Conservation (phyloP, 768 basidiomycete genomes). For the Termitomyces sp. region DNA sequence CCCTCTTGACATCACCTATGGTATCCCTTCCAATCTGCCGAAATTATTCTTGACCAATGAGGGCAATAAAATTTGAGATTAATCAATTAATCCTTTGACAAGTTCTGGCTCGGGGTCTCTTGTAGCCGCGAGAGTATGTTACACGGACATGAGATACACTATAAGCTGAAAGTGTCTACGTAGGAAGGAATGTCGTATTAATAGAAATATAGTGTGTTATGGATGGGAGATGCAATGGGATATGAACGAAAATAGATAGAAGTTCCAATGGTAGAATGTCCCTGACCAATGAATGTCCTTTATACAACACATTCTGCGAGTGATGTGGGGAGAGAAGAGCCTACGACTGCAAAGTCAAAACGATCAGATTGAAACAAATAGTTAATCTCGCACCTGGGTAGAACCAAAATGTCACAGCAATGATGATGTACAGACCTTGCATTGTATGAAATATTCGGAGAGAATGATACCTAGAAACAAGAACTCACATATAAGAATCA, state of each 20-base stretch:
- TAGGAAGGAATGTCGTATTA: not conserved
- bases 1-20: not conserved
- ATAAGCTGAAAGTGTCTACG: not conserved
- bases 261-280: not conserved
- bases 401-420: slow-evolving; percentile 75
- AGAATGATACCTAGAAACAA: not conserved
- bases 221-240: not conserved
- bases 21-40: not conserved
- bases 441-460: not conserved
- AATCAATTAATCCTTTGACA: not conserved
- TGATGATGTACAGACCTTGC: slow-evolving; percentile 64
- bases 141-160: not conserved
- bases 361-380: not conserved
- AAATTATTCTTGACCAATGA: not conserved
- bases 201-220: not conserved
- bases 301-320: slow-evolving; percentile 13
- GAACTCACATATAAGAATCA: slow-evolving; percentile 24
- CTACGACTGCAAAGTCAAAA: slow-evolving; percentile 4
- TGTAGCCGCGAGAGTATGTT: not conserved
- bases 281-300: not conserved
- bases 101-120: not conserved
- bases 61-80: not conserved
- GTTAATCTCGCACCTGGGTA: slow-evolving; percentile 39
- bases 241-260: not conserved
- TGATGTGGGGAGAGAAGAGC: slow-evolving; percentile 16